A percentile compares a stretch with the other conserved stretches of the same genome.
These are phyloP conservation scores for Aciculosporium take DNA, from an alignment of 2,329 filamentous ascomycete genomes.

Conservation along the genomic window DNA sequence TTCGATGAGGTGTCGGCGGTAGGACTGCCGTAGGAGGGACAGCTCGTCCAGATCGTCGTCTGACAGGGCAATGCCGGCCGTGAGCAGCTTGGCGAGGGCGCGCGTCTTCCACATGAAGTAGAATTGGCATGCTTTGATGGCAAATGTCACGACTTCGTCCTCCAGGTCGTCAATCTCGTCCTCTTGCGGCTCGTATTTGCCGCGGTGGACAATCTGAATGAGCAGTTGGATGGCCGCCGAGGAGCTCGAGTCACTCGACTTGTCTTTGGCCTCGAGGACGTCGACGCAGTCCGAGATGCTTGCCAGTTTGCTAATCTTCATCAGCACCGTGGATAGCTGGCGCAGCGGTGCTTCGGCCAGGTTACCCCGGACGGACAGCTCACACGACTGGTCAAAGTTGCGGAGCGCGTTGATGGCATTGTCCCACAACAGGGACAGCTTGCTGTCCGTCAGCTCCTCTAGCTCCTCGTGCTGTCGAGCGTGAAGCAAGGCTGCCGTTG, in stretches of 20 bases:
- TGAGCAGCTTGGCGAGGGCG: constrained; percentile 39
- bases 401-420: constrained; percentile 61
- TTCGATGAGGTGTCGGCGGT: constrained; percentile 50
- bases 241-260: constrained; percentile 31
- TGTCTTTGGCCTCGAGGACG: constrained; percentile 50
- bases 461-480: constrained; percentile 79
- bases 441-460: constrained; percentile 69
- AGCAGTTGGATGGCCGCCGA: constrained; percentile 54
- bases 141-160: constrained; percentile 60
- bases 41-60: constrained; percentile 46
- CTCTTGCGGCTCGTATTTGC: constrained; percentile 52
- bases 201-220: constrained; percentile 58
- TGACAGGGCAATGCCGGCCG: constrained; percentile 39
- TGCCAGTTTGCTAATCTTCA: constrained; percentile 68
- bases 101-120: constrained; percentile 94
- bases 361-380: constrained; percentile 57
- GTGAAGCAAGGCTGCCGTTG: constrained; percentile 67
- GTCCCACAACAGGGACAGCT: constrained; percentile 75
- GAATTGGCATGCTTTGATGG: constrained; percentile 64
- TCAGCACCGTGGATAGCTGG: constrained; percentile 58
- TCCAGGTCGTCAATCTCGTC: constrained; percentile 63
- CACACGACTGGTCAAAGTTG: constrained; percentile 54
- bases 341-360: constrained; percentile 50
- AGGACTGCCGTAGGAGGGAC: constrained; percentile 39
- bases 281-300: constrained; percentile 67